Conservation (phyloP, 2,329 filamentous ascomycete genomes). For the Sclerotinia glacialis region DNA sequence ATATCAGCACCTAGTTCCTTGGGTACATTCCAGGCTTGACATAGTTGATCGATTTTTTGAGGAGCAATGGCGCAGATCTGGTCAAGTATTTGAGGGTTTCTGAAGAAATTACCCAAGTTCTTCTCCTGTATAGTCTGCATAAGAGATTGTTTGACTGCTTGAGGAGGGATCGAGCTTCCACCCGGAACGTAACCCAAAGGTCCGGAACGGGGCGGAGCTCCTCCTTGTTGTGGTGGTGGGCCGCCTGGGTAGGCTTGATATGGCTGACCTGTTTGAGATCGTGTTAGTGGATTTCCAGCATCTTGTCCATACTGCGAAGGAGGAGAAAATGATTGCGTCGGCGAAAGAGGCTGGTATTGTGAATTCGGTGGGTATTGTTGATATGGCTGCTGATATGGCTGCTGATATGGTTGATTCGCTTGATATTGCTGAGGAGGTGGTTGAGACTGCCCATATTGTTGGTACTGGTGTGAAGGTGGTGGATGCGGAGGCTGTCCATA, state of each 20-base stretch:
- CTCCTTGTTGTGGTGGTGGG: conserved; percentile 17
- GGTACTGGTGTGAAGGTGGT: conserved; percentile 1
- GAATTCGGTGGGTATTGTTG: background rate
- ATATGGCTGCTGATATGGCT: conserved; percentile 5
- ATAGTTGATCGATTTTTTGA: conserved; percentile 33
- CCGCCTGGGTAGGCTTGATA: conserved; percentile 20
- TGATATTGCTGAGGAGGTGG: conserved; percentile 3
- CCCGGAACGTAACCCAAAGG: conserved; percentile 19
- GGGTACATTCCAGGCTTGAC: conserved; percentile 35
- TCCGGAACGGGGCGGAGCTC: conserved; percentile 22
- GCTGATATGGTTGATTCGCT: background rate
- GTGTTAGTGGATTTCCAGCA: conserved; percentile 15
- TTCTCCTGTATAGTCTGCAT: conserved; percentile 27
- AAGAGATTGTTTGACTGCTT: conserved; percentile 24
- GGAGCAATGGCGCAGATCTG: conserved; percentile 22
- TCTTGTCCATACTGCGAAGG: conserved; percentile 13
- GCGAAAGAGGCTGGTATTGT: background rate
- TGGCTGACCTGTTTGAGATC: conserved; percentile 22
- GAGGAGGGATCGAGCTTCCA: conserved; percentile 7
- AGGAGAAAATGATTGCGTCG: background rate
- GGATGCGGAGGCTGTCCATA: conserved; percentile 9
- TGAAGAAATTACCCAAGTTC: conserved; percentile 21
- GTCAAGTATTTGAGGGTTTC: conserved; percentile 22
- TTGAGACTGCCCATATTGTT: conserved; percentile 12
- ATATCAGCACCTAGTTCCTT: conserved; percentile 39